A percentile compares a stretch with the other conserved stretches of the same genome.
Conservation (phyloP, 768 basidiomycete species). For the Leucosporidium scottii region DNA sequence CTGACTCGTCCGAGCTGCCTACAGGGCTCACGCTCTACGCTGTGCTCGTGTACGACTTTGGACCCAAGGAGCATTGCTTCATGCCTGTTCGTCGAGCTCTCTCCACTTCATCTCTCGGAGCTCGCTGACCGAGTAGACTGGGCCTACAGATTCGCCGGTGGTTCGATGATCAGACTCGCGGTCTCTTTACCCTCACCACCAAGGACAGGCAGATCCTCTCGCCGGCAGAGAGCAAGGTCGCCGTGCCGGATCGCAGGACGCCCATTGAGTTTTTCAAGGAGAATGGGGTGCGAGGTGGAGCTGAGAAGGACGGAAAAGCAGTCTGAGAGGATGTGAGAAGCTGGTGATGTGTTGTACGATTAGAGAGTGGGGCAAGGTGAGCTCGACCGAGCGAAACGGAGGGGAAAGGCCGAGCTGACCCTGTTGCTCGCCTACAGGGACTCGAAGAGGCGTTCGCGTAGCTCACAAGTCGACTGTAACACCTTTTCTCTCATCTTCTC, state of each 20-base stretch:
- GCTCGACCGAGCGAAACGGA: no score
- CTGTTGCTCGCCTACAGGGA: no score
- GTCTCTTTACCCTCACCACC: conserved; percentile 31
- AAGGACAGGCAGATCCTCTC: conserved; percentile 22
- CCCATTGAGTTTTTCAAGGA: conserved; percentile 34
- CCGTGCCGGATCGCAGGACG: conserved; percentile 16
- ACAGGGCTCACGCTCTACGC: conserved; percentile 25
- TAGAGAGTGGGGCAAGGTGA: no score
- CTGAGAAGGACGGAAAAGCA: no score
- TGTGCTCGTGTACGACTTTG: conserved; percentile 29
- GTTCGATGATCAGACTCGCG: conserved; percentile 23
- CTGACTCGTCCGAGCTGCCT: not conserved
- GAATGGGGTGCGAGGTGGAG: not conserved
- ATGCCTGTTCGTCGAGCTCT: conserved; percentile 25
- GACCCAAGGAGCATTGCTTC: conserved; percentile 30
- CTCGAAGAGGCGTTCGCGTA: no score
- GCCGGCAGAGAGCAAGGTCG: not conserved
- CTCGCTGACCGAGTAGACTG: not conserved
- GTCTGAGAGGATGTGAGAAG: no score
- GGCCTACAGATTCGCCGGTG: conserved; percentile 24
- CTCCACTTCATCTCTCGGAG: not conserved
- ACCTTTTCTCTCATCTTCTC: no score
- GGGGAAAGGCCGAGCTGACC: no score
- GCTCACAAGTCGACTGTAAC: no score
- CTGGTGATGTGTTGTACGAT: no score